phyloP scores from a whole-genome alignment of 2,329 filamentous ascomycete species.

The Venturia asperata region DNA sequence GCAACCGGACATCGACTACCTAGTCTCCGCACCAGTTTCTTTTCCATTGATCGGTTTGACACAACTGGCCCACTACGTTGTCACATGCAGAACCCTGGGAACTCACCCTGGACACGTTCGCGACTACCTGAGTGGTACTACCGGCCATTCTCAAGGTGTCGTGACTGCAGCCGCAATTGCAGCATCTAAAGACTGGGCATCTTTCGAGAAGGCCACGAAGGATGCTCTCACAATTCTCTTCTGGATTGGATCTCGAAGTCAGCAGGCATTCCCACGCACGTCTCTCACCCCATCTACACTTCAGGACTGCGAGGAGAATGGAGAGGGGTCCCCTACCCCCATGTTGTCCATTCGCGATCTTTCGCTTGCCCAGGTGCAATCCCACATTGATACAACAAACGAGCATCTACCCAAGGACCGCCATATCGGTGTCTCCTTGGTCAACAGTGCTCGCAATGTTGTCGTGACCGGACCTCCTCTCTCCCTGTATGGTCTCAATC shows the following conservation, averaged over 20 bases:
- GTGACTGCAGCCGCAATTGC: constrained; percentile 89
- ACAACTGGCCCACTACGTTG: constrained; percentile 90
- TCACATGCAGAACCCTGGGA: constrained; percentile 86
- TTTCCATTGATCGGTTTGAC: constrained; percentile 93
- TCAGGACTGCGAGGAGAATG: constrained; percentile 87
- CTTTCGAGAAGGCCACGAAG: constrained; percentile 71
- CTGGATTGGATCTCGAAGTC: constrained; percentile 95
- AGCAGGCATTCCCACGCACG: constrained; percentile 93
- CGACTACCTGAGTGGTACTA: constrained; percentile 77
- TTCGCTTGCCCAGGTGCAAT: constrained; percentile 78
- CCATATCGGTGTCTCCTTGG: constrained; percentile 88
- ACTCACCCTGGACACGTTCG: constrained; percentile 83
- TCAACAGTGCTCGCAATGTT: constrained; percentile 95
- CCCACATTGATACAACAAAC: constrained; percentile 95
- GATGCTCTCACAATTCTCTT: constrained; percentile 88
- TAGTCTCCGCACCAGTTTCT: constrained; percentile 91
- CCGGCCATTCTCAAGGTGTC: constrained; percentile 93
- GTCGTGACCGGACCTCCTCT: constrained; percentile 95
- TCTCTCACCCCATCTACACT: constrained; percentile 86
- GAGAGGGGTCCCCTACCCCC: constrained; percentile 90
- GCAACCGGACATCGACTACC: constrained; percentile 88
- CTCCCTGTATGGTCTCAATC: constrained; percentile 90
- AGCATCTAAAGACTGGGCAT: constrained; percentile 86
- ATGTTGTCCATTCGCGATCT: constrained; percentile 98
- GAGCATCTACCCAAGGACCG: constrained; percentile 87